phyloP scores from a whole-genome alignment of 129 eudicot genomes.

The Daucus carota region DNA sequence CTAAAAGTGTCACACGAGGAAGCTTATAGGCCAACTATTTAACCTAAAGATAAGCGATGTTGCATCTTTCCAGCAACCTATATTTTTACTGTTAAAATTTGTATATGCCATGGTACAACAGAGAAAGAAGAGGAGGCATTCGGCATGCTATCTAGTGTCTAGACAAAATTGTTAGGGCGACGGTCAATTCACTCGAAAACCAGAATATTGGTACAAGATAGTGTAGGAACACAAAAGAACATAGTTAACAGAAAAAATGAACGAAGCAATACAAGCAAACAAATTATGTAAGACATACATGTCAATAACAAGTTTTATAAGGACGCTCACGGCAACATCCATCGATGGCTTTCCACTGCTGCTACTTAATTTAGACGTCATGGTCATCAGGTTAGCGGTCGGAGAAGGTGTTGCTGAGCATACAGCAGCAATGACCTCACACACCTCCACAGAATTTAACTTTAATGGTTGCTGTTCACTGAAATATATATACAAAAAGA shows the following conservation, averaged over 20 bases:
- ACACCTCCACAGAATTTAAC: slow-evolving; percentile 2
- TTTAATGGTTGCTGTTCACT: slow-evolving; percentile 5
- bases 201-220: background rate
- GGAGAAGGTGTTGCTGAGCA: slow-evolving; percentile 50
- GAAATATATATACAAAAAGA: background rate
- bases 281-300: slow-evolving; percentile 48
- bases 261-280: background rate
- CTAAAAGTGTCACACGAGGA: background rate
- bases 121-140: background rate
- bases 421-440: slow-evolving; percentile 3
- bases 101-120: background rate
- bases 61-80: background rate
- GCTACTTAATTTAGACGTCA: slow-evolving; percentile 68
- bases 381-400: slow-evolving; percentile 43
- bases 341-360: slow-evolving; percentile 81
- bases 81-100: background rate
- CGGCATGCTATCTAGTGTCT: background rate
- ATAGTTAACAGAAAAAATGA: background rate
- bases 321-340: slow-evolving; percentile 99
- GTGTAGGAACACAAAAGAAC: background rate
- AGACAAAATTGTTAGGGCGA: background rate
- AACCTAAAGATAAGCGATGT: background rate
- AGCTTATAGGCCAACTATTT: background rate
- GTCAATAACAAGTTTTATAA: slow-evolving; percentile 94
- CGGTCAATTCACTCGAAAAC: background rate